Conservation (phyloP, 331 rosid genomes). For the Ulmus americana region DNA sequence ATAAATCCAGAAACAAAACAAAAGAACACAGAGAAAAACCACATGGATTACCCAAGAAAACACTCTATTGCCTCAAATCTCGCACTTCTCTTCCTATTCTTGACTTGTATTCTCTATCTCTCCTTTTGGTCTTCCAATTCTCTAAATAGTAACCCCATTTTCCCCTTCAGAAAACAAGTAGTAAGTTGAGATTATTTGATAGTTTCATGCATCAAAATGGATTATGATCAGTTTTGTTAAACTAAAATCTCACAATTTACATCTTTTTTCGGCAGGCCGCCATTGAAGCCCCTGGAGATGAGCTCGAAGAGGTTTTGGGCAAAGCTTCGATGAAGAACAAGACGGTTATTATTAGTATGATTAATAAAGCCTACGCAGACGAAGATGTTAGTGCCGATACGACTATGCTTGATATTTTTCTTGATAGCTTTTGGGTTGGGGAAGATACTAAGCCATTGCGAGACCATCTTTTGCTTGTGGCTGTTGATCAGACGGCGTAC, state of each 20-base stretch:
- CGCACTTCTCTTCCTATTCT: slow-evolving; percentile 12
- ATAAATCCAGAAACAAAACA: not conserved
- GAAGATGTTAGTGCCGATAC: slow-evolving; percentile 42
- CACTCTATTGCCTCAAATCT: slow-evolving; percentile 16
- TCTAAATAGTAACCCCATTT: slow-evolving; percentile 14
- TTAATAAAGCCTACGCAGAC: slow-evolving; percentile 62
- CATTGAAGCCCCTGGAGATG: slow-evolving; percentile 20
- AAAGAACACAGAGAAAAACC: not conserved
- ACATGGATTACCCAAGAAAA: slow-evolving; percentile 28
- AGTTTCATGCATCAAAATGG: too few relatives aligned
- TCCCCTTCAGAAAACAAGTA: not conserved
- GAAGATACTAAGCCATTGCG: slow-evolving; percentile 51
- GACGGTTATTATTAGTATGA: slow-evolving; percentile 55
- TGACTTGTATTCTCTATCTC: slow-evolving; percentile 24
- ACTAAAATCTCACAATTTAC: not conserved
- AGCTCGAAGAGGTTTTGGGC: slow-evolving; percentile 38
- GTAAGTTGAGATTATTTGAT: not conserved
- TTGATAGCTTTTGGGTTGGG: slow-evolving; percentile 69
- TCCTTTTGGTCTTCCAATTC: slow-evolving; percentile 26
- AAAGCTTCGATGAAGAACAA: slow-evolving; percentile 59
- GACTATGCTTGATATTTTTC: slow-evolving; percentile 75
- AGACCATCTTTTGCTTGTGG: slow-evolving; percentile 56
- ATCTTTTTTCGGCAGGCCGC: not conserved
- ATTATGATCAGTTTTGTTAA: not conserved
- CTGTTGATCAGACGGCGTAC: slow-evolving; percentile 56